phyloP scores from a whole-genome alignment of 1,139 yeast genomes.

The Kazachstania sp. region DNA sequence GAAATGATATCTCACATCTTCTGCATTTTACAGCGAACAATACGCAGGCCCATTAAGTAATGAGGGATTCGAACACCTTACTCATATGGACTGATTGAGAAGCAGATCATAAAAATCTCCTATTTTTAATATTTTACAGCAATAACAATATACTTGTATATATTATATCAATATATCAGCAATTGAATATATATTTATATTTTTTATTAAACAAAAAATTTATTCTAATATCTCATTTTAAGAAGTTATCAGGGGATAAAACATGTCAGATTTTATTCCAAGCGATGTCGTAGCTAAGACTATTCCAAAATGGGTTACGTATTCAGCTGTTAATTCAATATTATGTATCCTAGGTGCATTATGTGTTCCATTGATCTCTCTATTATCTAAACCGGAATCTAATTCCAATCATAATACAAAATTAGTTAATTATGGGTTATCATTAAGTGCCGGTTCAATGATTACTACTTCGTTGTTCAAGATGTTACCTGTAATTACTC shows the following conservation, averaged over 20 bases:
- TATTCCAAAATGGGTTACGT: conserved; percentile 27
- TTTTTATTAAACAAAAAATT: no score
- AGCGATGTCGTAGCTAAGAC: background rate
- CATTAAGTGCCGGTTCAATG: conserved; percentile 66
- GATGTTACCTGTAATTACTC: conserved; percentile 57
- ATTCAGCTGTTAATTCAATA: conserved; percentile 25
- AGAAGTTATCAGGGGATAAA: no score
- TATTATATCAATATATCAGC: no score
- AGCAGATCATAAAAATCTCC: no score
- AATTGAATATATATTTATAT: background rate
- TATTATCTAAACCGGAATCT: conserved; percentile 10
- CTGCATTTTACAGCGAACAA: no score
- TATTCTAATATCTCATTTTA: no score
- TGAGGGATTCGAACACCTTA: no score
- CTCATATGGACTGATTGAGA: no score
- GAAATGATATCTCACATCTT: background rate
- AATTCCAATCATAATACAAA: conserved; percentile 17
- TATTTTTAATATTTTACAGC: no score
- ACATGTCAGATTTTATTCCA: background rate
- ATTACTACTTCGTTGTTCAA: conserved; percentile 67
- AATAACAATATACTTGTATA: no score
- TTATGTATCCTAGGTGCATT: conserved; percentile 28
- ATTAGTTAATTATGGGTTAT: conserved; percentile 30
- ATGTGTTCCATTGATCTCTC: conserved; percentile 26
- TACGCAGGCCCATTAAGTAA: no score